Evolutionary conservation across 2,329 filamentous ascomycete genomes (phyloP), one percentile per base, ranked within the genome.

Genomic region (Fusarium subglutinans): DNA sequence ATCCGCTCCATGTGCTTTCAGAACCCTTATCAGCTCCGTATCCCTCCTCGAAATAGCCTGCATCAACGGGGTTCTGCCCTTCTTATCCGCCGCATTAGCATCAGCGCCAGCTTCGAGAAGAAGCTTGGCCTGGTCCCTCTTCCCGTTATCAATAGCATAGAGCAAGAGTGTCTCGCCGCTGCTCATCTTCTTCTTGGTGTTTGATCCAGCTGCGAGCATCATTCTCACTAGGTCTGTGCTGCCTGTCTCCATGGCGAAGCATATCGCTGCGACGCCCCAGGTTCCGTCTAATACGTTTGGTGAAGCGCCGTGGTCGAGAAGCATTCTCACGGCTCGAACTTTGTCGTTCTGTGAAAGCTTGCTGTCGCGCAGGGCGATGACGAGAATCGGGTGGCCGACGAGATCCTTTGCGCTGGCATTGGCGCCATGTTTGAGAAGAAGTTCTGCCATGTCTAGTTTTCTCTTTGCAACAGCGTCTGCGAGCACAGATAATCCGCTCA

Each of bases 221-320:
- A 81, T 65, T n/a, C 48, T 58, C 10, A 81, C 66, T 12, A 82
- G 43, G 5, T 80, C 76, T 1, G 77, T 63, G 26, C 59, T 72
- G 0, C 76, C 77, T 4, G 67, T 64, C 48, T 80, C 79, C 67
- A 81, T 72, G 3, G 73, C 79, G 30, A 75, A 67, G 53, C 76
- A 74, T 8, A 81, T 76, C 5, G 75, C 73, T 22, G 77, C 63
- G 8, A 62, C 63, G 11, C 69, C 55, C 71, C 72, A 77, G 17
- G 61, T 69, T n/a, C 63, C 48, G 40, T 82, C 79, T 4, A 59
- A 70, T 1, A 78, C 77, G 26, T 81, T 78, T 5, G 80, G 72
- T 11, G 78, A 77, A 17, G 82, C 82, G 3, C 82, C 82, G 58
- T 79, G 76, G 20, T 77, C 75, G 8, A 84, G 80, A 26, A 84